Evolutionary conservation across 331 rosid species (phyloP), one percentile per base, ranked within the genome.

Genomic region (Acacia concinna): DNA sequence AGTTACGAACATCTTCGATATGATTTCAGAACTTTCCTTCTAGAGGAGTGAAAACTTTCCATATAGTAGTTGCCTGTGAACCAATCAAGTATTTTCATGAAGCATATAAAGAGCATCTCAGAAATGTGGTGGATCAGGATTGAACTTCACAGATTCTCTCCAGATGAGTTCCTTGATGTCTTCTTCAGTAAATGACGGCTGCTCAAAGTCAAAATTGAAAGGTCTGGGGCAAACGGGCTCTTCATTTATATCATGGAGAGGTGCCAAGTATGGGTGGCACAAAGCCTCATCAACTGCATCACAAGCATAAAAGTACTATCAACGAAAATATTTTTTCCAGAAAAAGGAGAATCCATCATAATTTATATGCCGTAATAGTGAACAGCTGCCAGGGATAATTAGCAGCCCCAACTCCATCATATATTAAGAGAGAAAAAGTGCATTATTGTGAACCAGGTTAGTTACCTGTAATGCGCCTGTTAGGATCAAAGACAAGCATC

Each of bases 401-500:
- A 35, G 64, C 23, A 12, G 17, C 27, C 51, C 11, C 74, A 4
- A 46, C 15, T 62, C 30, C 65, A 52, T 72, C 8, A 52, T 43
- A 1, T 43, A 43, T 43, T 10, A 65, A 78, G 3, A 57, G 17
- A 34, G 1, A 35, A 25, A 79, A 4, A 57, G 3, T 65, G 52
- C 60, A 63, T 75, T 31, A 51, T 0, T 11, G 72, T 49, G 40
- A 73, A 59, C 38, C 40, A 68, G 71, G 25, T 71, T 90, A 73
- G 25, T 71, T 90, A 94, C 98, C 97, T 82, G 98, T 91, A 81
- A 94, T 94, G 77, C 97, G 98, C 83, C 84, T 89, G 83, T 86
- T 87, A 20, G 98, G 98, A 76, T 94, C 98, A 81, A 94, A 94
- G 74, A 94, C 81, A 37, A 94, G 97, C 97, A 94, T 94, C 89